phyloP scores from a whole-genome alignment of 2,329 filamentous ascomycete species.

The Xylaria sp. region DNA sequence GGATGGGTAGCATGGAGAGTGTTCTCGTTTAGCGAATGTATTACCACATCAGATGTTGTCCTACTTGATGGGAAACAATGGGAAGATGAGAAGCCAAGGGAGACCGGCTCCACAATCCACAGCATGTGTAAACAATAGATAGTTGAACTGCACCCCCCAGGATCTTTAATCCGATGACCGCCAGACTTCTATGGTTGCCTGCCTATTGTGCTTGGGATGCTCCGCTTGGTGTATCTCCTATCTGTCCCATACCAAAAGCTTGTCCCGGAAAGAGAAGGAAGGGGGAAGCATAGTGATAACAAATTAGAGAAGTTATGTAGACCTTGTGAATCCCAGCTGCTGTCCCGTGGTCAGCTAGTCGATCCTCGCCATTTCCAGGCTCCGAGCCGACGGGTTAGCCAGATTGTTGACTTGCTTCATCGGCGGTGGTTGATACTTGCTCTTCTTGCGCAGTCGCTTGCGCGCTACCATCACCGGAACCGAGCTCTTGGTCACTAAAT shows the following conservation, averaged over 20 bases:
- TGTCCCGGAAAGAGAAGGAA: not conserved
- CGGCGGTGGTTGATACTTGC: conserved; percentile 78
- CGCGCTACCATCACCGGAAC: conserved; percentile 98
- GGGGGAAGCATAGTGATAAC: not conserved
- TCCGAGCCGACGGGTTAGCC: conserved; percentile 72
- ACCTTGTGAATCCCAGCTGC: conserved; percentile 7
- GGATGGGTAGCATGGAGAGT: not conserved
- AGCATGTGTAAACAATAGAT: conserved; percentile 21
- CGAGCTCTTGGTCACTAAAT: conserved; percentile 94
- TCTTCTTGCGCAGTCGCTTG: conserved; percentile 88
- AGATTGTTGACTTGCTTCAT: conserved; percentile 85
- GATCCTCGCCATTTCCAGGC: conserved; percentile 78
- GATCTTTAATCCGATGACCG: not conserved
- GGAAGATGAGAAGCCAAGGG: not conserved
- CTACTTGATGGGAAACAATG: not conserved
- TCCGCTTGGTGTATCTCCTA: conserved; percentile 1
- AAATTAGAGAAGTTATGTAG: conserved; percentile 1
- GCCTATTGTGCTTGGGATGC: conserved; percentile 13
- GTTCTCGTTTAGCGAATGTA: conserved; percentile 12
- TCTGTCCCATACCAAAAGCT: conserved; percentile 7
- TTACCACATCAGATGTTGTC: conserved; percentile 14
- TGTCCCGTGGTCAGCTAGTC: conserved; percentile 60
- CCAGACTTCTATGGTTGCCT: conserved; percentile 1
- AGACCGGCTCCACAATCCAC: conserved; percentile 15
- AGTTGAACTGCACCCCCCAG: not conserved